A percentile compares a stretch with the other conserved stretches of the same genome.
Conservation (phyloP, 257 asterid species). For the Leptodermis oblonga region DNA sequence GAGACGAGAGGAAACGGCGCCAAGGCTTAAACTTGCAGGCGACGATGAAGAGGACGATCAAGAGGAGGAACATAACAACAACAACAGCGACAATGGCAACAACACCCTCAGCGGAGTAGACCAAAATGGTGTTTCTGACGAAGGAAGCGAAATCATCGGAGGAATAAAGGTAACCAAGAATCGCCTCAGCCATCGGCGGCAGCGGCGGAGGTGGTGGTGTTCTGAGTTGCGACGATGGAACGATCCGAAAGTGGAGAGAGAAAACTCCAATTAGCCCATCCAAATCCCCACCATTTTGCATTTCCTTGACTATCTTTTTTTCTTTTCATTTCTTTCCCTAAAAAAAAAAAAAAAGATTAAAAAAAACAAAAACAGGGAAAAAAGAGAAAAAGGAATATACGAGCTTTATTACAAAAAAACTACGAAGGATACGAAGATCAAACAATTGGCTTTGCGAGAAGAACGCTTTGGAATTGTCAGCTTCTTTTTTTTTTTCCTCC, state of each 20-base stretch:
- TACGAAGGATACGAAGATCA: background rate
- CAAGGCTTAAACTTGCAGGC: conserved; percentile 87
- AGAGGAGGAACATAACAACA: conserved; percentile 72
- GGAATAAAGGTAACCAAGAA: conserved; percentile 24
- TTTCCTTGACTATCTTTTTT: background rate
- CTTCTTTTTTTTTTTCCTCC: background rate
- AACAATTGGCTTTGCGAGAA: conserved; percentile 33
- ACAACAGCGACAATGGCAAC: conserved; percentile 29
- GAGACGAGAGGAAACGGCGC: conserved; percentile 51
- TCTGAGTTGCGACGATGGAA: conserved; percentile 2
- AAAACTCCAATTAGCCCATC: conserved; percentile 10
- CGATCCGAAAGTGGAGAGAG: conserved; percentile 20
- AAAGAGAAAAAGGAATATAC: background rate
- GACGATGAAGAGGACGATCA: conserved; percentile 61
- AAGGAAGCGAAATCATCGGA: conserved; percentile 15
- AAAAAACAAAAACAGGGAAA: no score
- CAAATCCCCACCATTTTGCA: conserved; percentile 19
- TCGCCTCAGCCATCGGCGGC: conserved; percentile 57
- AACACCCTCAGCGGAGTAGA: conserved; percentile 28
- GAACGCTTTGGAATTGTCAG: conserved; percentile 48
- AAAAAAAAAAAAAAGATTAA: no score
- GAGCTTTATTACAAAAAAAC: background rate
- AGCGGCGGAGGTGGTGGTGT: conserved; percentile 26
- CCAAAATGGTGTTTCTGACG: conserved; percentile 30
- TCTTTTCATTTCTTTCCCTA: background rate